Evolutionary conservation across 2,329 filamentous ascomycete genomes (phyloP).

Genomic region (Huntiella bhutanensis): DNA sequence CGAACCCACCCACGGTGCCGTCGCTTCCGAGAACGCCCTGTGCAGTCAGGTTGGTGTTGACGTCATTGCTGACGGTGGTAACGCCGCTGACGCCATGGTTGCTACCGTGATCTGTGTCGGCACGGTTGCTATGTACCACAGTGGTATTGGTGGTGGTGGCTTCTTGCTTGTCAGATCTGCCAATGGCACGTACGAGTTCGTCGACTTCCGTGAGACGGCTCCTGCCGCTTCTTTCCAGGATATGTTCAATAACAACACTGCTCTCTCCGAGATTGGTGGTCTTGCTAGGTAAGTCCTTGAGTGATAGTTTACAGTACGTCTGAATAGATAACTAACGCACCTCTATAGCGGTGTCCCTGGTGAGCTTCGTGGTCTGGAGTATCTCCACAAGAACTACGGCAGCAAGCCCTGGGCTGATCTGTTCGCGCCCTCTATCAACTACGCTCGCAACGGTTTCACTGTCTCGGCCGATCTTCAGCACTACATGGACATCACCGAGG

Average conservation of each 20-base stretch:
- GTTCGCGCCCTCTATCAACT: conserved; percentile 48
- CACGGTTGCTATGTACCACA: conserved; percentile 45
- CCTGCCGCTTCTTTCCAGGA: conserved; percentile 59
- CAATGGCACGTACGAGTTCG: conserved; percentile 53
- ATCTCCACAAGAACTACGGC: conserved; percentile 52
- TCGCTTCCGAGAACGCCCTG: conserved; percentile 39
- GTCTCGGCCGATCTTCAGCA: conserved; percentile 51
- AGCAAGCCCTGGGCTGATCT: conserved; percentile 45
- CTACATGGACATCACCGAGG: conserved; percentile 40
- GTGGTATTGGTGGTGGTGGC: conserved; percentile 58
- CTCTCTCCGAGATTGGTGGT: conserved; percentile 47
- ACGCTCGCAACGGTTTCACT: conserved; percentile 54
- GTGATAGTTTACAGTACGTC: background rate
- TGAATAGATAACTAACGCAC: background rate
- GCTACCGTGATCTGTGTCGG: conserved; percentile 47
- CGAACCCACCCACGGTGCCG: conserved; percentile 27
- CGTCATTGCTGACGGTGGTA: conserved; percentile 39
- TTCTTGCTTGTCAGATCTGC: conserved; percentile 53
- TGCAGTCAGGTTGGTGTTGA: conserved; percentile 41
- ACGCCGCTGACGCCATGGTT: conserved; percentile 47
- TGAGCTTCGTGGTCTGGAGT: conserved; percentile 53
- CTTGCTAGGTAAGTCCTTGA: conserved; percentile 43
- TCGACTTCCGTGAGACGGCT: conserved; percentile 74
- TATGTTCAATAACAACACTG: conserved; percentile 58
- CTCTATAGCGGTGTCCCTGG: conserved; percentile 40